Base-by-base conservation (phyloP, 805 yeast genomes). In the Osmozyma mogii region DNA sequence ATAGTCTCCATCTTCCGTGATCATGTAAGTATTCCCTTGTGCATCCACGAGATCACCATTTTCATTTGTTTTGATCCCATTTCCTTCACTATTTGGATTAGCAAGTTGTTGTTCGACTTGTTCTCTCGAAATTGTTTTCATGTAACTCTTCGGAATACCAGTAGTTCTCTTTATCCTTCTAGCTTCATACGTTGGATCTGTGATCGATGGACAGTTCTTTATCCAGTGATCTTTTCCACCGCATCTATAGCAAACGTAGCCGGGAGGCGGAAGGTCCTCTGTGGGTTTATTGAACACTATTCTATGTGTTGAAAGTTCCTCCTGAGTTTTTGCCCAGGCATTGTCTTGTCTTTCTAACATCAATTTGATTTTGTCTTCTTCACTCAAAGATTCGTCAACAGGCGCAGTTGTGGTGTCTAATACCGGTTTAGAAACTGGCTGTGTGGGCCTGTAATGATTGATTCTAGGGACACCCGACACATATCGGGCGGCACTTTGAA, bases 321-420 rank as follows among this genome's bases (percentile, higher is more conserved):
- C 89, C 54, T 92, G 98, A 1, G 96, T 84, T 45, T 82, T 84
- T 32, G 81, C 81, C 99, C 99, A 92, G 38, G 84, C 95, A 43
- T 81, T 87, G 35, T 83, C 84, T 56, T 94, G 97, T 31, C 82
- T 87, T 21, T 82, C 87, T 55, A 92, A 85, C 95, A 92, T 87
- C 45, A 78, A 74, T 34, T 79, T 77, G 49, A 92, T 84, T 58
- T 81, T 71, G 41, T 88, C 97, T 38, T 84, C 95, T 56, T 92
- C 98, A 2, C 77, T 62, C 34, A 70, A 54, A 22, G 65, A 68
- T 24, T 66, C 68, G 22, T 62, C 67, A 5, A 60, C 49, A 1
- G 55, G 44, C 7, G 24, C 19, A n/a, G 32, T 33, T 4, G 47
- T 40, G 9, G 49, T 44, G 14, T 44, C 50, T n/a, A 37, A 41